Conservation (phyloP, 108 stramenopile genomes). For the Halocafeteria seosinensis region DNA sequence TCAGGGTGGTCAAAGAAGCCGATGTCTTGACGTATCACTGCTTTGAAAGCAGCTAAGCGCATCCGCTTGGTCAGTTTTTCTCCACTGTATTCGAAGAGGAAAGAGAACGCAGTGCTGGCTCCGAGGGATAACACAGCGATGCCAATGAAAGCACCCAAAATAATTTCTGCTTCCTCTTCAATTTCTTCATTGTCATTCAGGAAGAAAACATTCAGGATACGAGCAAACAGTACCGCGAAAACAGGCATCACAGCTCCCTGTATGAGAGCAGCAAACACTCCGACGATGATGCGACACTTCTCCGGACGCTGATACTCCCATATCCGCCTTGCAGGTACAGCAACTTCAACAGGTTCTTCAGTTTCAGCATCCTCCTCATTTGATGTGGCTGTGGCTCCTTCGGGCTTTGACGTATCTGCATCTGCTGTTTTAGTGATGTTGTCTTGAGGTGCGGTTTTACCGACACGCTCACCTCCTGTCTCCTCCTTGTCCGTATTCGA, state of each 20-base stretch:
- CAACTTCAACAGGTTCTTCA: too few species aligned
- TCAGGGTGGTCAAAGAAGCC: conserved; percentile 1
- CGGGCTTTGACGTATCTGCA: too few species aligned
- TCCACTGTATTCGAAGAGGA: conserved; percentile 15
- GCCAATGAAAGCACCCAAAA: conserved; percentile 42
- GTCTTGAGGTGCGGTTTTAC: too few species aligned
- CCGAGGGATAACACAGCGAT: conserved; percentile 46
- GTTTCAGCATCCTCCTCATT: too few species aligned
- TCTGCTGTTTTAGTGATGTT: too few species aligned
- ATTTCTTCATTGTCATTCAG: conserved; percentile 59
- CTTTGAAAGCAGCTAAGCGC: conserved; percentile 13
- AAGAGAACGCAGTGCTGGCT: conserved; percentile 33
- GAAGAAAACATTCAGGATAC: conserved; percentile 55
- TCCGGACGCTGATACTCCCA: background rate
- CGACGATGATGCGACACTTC: background rate
- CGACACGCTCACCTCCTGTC: too few species aligned
- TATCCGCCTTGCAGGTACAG: background rate
- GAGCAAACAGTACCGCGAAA: conserved; percentile 56
- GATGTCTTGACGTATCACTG: conserved; percentile 9
- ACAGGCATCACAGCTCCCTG: conserved; percentile 46
- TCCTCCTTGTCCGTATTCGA: too few species aligned
- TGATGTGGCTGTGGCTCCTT: too few species aligned
- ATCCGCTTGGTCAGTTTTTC: conserved; percentile 17
- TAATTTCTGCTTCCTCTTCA: conserved; percentile 33
- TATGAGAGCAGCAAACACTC: conserved; percentile 55